A percentile compares a stretch with the other conserved stretches of the same genome.
Conservation (phyloP, 352 stramenopile genomes). For the Phytophthora citrophthora region DNA sequence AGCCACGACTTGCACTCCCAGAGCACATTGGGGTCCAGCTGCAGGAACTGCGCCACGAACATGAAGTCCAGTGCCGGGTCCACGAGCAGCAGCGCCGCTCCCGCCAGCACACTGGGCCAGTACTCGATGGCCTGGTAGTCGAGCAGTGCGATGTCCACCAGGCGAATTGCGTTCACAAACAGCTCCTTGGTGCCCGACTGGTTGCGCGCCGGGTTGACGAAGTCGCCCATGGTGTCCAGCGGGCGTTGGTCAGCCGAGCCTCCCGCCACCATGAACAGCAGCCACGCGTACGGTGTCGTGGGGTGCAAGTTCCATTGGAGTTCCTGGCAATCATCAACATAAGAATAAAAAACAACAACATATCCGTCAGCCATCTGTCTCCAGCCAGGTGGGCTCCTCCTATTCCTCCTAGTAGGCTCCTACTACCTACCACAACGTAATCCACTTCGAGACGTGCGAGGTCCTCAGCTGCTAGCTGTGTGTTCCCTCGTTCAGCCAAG, state of each 20-base stretch:
- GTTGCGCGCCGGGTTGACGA: slow-evolving; percentile 66
- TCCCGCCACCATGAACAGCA: slow-evolving; percentile 78
- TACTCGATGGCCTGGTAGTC: slow-evolving; percentile 83
- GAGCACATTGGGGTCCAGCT: slow-evolving; percentile 76
- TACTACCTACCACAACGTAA: slow-evolving; percentile 58
- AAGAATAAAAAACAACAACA: slow-evolving; percentile 8
- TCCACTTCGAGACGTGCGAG: slow-evolving; percentile 66
- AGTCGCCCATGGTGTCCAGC: slow-evolving; percentile 77
- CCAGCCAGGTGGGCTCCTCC: neutral
- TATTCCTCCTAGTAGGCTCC: neutral
- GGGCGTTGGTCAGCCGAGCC: slow-evolving; percentile 67
- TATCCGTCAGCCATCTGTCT: slow-evolving; percentile 22
- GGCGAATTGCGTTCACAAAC: slow-evolving; percentile 67
- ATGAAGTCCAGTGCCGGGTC: slow-evolving; percentile 73
- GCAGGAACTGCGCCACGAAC: slow-evolving; percentile 84
- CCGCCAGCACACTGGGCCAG: slow-evolving; percentile 77
- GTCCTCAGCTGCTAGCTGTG: slow-evolving; percentile 54
- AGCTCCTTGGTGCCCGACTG: slow-evolving; percentile 75
- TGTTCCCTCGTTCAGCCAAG: slow-evolving; percentile 54
- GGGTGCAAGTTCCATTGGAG: slow-evolving; percentile 86
- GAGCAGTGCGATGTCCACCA: slow-evolving; percentile 79
- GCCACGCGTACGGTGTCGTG: slow-evolving; percentile 75
- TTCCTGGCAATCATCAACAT: slow-evolving; percentile 48
- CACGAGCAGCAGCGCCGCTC: slow-evolving; percentile 71
- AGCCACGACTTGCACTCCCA: slow-evolving; percentile 88